Base-by-base conservation (phyloP, 1,284 basidiomycete species). In the Caloboletus inedulis region DNA sequence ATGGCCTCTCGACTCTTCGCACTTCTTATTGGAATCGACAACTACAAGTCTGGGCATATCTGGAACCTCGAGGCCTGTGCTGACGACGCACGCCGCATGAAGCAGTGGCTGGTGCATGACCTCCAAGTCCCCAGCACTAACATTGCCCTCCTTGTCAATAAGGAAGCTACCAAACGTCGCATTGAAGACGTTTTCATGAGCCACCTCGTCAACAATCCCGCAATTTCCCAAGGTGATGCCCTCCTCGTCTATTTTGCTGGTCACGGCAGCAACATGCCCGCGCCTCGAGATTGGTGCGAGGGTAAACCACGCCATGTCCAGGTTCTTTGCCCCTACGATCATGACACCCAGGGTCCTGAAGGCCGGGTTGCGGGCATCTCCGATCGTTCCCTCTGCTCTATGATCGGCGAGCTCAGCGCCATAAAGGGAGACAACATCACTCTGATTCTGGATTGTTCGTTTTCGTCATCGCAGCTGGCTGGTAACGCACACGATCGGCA, bases 191-290 rank as follows among this genome's bases (percentile, higher is more conserved):
- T 64, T 3, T 81, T 87, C 61, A 77, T 77, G 72, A 69, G 69
- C 4, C 83, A 86, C 58, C 73, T 87, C 35, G 69, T 81, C 56
- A 78, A 80, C 61, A 85, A 87, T 59, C 69, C 77, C 12, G 68
- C 67, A 25, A 83, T 87, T 47, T 74, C 79, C 35, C 68, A 65
- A 27, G 84, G 79, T 16, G 84, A 87, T 53, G 79, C 84, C 30
- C 76, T 87, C 39, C 59, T 87, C 54, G 65, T 87, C 49, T 87
- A 84, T 60, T 87, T 84, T 59, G 82, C 85, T 33, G 84, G 85
- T 18, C 84, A 86, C 61, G 85, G 85, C 16, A 81, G 79, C 61
- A 74, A 69, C 48, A 63, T 82, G 36, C 63, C 70, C 16, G 77
- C 82, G 23, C 84, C 84, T 45, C 65, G 70, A 39, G 79, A 75